phyloP scores from a whole-genome alignment of 2,329 filamentous ascomycete genomes.

The Alternaria postmessia region DNA sequence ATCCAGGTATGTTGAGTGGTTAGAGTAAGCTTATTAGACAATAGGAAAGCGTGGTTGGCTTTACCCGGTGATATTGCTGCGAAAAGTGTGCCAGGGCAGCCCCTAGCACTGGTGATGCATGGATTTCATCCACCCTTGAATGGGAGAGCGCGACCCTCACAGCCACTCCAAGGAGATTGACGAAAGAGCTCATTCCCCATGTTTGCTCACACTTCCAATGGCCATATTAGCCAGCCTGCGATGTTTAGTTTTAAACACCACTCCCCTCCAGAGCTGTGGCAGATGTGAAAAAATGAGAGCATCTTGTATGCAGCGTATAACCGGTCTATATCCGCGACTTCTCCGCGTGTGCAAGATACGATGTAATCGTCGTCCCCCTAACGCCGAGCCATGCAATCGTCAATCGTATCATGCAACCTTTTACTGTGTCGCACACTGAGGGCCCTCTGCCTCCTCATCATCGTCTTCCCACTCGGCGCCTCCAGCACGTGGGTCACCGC shows the following conservation, averaged over 20 bases:
- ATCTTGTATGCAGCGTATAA: background rate
- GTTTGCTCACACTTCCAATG: too few relatives aligned
- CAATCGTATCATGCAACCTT: constrained; percentile 18
- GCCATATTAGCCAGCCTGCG: too few relatives aligned
- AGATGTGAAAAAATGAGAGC: background rate
- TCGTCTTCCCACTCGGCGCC: constrained; percentile 76
- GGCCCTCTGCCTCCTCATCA: constrained; percentile 65
- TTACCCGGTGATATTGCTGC: too few relatives aligned
- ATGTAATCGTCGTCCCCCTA: constrained; percentile 20
- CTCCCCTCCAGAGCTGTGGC: background rate
- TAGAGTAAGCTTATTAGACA: too few relatives aligned
- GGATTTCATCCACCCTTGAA: too few relatives aligned
- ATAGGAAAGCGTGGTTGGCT: too few relatives aligned
- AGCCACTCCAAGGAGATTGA: too few relatives aligned
- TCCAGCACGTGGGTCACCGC: constrained; percentile 71
- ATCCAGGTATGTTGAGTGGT: too few relatives aligned
- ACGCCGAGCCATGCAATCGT: constrained; percentile 37
- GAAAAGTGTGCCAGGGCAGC: too few relatives aligned
- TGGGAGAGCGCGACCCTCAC: too few relatives aligned
- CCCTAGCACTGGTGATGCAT: too few relatives aligned
- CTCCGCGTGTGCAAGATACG: constrained; percentile 4
- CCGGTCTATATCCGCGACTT: constrained; percentile 2
- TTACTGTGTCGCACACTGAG: constrained; percentile 79
- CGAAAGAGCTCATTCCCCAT: too few relatives aligned
- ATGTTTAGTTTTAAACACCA: background rate